Conservation (phyloP, 495 filamentous ascomycete species). For the Acidiella bohemica region DNA sequence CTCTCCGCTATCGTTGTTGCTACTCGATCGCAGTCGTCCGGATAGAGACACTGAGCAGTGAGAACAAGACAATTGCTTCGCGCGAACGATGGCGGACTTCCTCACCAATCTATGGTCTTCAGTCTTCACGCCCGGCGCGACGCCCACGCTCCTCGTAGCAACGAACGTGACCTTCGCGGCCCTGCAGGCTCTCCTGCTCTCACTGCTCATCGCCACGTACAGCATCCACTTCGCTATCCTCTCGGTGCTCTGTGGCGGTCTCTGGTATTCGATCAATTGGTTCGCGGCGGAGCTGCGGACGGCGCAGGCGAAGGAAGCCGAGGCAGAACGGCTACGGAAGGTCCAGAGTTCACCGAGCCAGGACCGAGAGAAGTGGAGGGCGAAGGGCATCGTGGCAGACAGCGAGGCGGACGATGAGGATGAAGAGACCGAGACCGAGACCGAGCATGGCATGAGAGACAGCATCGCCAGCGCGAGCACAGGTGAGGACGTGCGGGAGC, state of each 20-base stretch:
- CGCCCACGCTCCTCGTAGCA: conserved; percentile 71
- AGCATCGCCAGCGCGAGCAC: not conserved
- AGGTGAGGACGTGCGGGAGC: not conserved
- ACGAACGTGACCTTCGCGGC: conserved; percentile 81
- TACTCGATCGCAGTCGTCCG: not conserved
- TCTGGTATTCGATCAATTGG: conserved; percentile 96
- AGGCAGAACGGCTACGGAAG: conserved; percentile 40
- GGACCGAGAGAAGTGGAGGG: conserved; percentile 25
- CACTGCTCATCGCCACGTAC: conserved; percentile 65
- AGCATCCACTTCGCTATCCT: conserved; percentile 80
- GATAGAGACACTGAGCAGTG: conserved; percentile 3
- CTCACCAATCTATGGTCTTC: conserved; percentile 72
- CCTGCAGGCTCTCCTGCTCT: conserved; percentile 64
- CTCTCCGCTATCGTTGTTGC: too few species aligned
- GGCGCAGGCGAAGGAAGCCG: conserved; percentile 50
- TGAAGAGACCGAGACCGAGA: conserved; percentile 27
- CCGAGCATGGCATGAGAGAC: conserved; percentile 17
- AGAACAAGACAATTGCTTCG: conserved; percentile 6
- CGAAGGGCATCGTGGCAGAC: conserved; percentile 22
- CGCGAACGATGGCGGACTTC: conserved; percentile 65
- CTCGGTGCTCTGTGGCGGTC: conserved; percentile 58
- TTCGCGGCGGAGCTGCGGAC: conserved; percentile 68
- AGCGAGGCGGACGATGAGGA: conserved; percentile 21
- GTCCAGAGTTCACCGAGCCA: conserved; percentile 22
- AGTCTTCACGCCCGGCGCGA: conserved; percentile 83